Evolutionary conservation across 1,139 yeast genomes (phyloP), one percentile per base, ranked within the genome.

Genomic region (Suhomyces atakaporum): DNA sequence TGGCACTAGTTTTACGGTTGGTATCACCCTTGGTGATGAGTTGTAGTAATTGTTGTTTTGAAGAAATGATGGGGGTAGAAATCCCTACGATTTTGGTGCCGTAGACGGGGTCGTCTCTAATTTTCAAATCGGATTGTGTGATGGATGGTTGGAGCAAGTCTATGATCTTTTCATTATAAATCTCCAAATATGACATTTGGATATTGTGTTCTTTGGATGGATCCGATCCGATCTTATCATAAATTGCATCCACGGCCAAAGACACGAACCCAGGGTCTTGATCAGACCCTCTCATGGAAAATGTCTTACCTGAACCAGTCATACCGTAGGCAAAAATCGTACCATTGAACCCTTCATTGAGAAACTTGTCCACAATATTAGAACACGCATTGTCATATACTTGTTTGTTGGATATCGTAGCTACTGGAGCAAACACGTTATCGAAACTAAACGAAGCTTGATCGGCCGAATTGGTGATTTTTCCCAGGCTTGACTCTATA

Each of bases 281-380:
- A 0, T 63, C 68, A 9, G 74, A 67, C 22, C 96, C 96, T 46
- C 84, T 84, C 96, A 90, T 88, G 3, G 95, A 83, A 54, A 79
- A 84, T 0, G 97, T 90, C 58, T 90, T 90, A 21, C 97, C 97
- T 1, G 96, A 87, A 0, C 97, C 97, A 0, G 97, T 88, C 90
- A 86, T 86, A 33, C 96, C 95, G 54, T 89, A 88, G 2, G 96
- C 96, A 60, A 90, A 88, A 1, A 90, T 81, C 0, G 96, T 90
- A 7, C 92, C 95, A 54, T 89, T 88, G 57, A 68, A 89, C 0
- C 96, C 96, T 23, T 82, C 81, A 28, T 62, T 46, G 46, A 88
- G 66, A 39, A 87, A 81, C 43, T 81, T 77, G 16, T 71, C 63
- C 2, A 90, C 81, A 28, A 88, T 66, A 2, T 77, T 79, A 20